Evolutionary conservation across 805 yeast genomes (phyloP).

Genomic region (Candida taoyuanica): DNA sequence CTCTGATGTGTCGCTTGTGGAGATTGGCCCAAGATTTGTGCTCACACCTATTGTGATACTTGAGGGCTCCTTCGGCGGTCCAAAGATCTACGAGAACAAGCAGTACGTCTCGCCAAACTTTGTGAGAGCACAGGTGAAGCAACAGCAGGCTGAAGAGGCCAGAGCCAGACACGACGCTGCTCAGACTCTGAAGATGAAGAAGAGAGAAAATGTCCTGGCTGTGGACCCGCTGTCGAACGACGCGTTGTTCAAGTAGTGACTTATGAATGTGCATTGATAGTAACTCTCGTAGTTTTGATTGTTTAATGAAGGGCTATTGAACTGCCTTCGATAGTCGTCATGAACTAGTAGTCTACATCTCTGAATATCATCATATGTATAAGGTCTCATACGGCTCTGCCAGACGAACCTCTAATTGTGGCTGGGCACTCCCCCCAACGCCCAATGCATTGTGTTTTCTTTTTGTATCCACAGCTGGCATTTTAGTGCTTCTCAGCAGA

Average conservation of each 20-base stretch:
- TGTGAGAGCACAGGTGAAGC: slow-evolving; percentile 83
- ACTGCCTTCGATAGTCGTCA: background rate
- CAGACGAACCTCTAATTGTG: slow-evolving; percentile 4
- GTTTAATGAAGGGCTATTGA: no score
- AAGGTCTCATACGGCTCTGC: slow-evolving; percentile 6
- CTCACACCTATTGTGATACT: slow-evolving; percentile 85
- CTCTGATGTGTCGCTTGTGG: slow-evolving; percentile 71
- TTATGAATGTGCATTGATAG: no score
- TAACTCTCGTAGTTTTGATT: no score
- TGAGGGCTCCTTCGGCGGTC: slow-evolving; percentile 97
- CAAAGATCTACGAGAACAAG: slow-evolving; percentile 94
- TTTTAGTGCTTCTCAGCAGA: slow-evolving; percentile 27
- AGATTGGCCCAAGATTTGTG: slow-evolving; percentile 95
- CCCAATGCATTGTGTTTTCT: no score
- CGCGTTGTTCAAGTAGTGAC: slow-evolving; percentile 54
- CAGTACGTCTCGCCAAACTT: slow-evolving; percentile 95
- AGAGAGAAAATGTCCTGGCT: slow-evolving; percentile 67
- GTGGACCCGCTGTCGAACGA: slow-evolving; percentile 83
- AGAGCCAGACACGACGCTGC: slow-evolving; percentile 76
- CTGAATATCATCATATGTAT: slow-evolving; percentile 12
- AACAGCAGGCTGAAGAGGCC: slow-evolving; percentile 77
- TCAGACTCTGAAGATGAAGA: slow-evolving; percentile 65
- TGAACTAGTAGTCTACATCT: background rate
- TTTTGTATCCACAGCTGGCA: no score
- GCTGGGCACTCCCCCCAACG: no score